Percentiles rank a stretch among this genome's conserved stretches.
Conservation (phyloP, 1,284 basidiomycete genomes). For the Cystobasidium slooffiae region DNA sequence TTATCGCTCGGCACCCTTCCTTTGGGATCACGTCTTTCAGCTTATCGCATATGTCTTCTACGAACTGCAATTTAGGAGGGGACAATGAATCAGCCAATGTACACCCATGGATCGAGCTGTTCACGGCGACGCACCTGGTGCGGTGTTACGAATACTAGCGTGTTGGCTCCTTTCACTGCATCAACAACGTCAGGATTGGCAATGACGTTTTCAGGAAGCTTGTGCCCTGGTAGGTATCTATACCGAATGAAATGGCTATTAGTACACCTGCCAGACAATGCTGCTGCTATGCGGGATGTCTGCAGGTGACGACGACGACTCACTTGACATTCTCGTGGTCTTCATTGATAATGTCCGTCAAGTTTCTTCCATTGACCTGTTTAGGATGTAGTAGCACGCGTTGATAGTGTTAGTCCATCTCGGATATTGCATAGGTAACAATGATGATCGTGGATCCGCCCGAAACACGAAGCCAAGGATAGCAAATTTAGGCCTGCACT, state of each 20-base stretch:
- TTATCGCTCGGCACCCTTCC: conserved; percentile 59
- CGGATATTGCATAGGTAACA: background rate
- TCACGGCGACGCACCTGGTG: conserved; percentile 60
- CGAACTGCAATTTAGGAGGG: conserved; percentile 54
- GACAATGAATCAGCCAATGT: background rate
- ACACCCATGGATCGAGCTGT: background rate
- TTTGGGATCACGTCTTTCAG: conserved; percentile 57
- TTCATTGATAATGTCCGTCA: conserved; percentile 62
- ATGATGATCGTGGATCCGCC: conserved; percentile 23
- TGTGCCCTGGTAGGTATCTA: conserved; percentile 62
- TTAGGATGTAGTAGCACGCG: conserved; percentile 50
- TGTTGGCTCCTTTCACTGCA: conserved; percentile 62
- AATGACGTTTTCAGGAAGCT: conserved; percentile 62
- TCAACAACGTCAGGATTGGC: conserved; percentile 61
- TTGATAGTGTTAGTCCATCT: no score
- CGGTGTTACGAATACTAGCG: conserved; percentile 64
- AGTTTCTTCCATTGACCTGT: conserved; percentile 60
- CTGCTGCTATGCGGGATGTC: no score
- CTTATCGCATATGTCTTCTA: conserved; percentile 56
- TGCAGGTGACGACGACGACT: background rate
- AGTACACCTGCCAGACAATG: background rate
- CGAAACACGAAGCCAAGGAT: background rate
- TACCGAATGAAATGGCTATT: background rate
- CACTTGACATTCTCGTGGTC: conserved; percentile 65
- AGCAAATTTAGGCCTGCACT: conserved; percentile 43